A percentile compares a stretch with the other conserved stretches of the same genome.
These are phyloP conservation scores for Trametes pubescens DNA, from an alignment of 1,284 basidiomycete species.

Conservation along the genomic window DNA sequence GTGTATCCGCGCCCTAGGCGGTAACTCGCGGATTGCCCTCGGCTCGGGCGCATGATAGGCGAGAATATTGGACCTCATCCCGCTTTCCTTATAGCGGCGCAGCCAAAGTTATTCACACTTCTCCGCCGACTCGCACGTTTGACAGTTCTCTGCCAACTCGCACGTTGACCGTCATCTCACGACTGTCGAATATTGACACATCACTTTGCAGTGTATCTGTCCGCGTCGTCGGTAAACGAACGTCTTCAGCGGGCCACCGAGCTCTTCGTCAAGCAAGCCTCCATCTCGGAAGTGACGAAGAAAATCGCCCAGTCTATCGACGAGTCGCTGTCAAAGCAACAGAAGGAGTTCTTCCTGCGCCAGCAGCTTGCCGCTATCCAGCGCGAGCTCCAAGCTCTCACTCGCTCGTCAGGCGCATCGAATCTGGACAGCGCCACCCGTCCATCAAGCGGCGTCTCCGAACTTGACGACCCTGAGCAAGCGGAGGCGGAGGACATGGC, in stretches of 20 bases:
- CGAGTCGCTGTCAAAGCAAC: conserved; percentile 80
- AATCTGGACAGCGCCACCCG: conserved; percentile 5
- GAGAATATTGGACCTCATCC: background rate
- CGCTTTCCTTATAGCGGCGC: background rate
- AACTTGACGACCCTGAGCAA: conserved; percentile 77
- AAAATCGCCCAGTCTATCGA: conserved; percentile 82
- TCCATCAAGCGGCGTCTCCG: conserved; percentile 44
- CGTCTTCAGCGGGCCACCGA: conserved; percentile 71
- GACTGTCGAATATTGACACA: background rate
- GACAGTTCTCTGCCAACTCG: too few relatives aligned
- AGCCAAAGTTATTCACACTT: too few relatives aligned
- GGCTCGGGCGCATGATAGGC: background rate
- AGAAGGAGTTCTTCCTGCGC: conserved; percentile 84
- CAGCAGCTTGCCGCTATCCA: conserved; percentile 92
- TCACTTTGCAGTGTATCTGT: conserved; percentile 60
- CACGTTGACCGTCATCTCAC: background rate
- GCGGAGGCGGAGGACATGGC: conserved; percentile 82
- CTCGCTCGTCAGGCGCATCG: conserved; percentile 41
- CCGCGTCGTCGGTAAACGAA: conserved; percentile 60
- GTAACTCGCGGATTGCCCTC: background rate
- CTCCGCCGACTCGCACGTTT: too few relatives aligned
- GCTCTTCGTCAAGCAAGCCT: conserved; percentile 74
- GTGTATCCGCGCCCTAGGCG: background rate
- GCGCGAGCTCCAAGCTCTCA: conserved; percentile 79
- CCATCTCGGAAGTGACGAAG: conserved; percentile 78